These are phyloP conservation scores for Thermomyces lanuginosus DNA, from an alignment of 2,329 filamentous ascomycete genomes.

Conservation along the genomic window DNA sequence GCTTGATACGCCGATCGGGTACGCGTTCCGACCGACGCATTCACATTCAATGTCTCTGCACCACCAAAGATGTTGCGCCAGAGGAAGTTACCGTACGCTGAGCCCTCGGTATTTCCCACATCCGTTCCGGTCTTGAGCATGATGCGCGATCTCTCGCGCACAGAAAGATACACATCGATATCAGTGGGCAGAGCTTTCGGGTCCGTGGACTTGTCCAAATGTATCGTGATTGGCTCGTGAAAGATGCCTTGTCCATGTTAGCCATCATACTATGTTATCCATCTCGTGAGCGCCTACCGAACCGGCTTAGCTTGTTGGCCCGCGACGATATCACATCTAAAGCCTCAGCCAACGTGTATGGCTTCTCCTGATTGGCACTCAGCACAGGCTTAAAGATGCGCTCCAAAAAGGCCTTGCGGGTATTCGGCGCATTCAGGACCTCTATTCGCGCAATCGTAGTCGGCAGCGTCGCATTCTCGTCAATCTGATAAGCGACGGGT, in stretches of 20 bases:
- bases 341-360: slow-evolving; percentile 67
- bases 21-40: slow-evolving; percentile 75
- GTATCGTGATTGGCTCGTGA: slow-evolving; percentile 64
- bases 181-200: slow-evolving; percentile 58
- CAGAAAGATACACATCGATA: slow-evolving; percentile 62
- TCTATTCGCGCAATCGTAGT: slow-evolving; percentile 76
- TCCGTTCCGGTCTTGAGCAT: slow-evolving; percentile 90
- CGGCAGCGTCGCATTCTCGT: slow-evolving; percentile 69
- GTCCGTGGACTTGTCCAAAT: slow-evolving; percentile 60
- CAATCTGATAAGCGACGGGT: slow-evolving; percentile 37
- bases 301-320: slow-evolving; percentile 58
- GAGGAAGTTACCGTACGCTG: slow-evolving; percentile 72
- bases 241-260: slow-evolving; percentile 52
- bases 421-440: slow-evolving; percentile 66
- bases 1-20: slow-evolving; percentile 86
- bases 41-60: slow-evolving; percentile 73
- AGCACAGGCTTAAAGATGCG: slow-evolving; percentile 65
- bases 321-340: slow-evolving; percentile 53
- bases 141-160: slow-evolving; percentile 64
- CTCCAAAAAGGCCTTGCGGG: slow-evolving; percentile 69
- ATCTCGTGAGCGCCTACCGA: slow-evolving; percentile 43
- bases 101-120: slow-evolving; percentile 82
- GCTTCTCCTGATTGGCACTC: slow-evolving; percentile 45
- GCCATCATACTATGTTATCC: not conserved
- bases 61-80: slow-evolving; percentile 90